A percentile compares a stretch with the other conserved stretches of the same genome.
Evolutionary conservation across 73 alveolate genomes (phyloP).

Genomic region (Uronychia binucleata): DNA sequence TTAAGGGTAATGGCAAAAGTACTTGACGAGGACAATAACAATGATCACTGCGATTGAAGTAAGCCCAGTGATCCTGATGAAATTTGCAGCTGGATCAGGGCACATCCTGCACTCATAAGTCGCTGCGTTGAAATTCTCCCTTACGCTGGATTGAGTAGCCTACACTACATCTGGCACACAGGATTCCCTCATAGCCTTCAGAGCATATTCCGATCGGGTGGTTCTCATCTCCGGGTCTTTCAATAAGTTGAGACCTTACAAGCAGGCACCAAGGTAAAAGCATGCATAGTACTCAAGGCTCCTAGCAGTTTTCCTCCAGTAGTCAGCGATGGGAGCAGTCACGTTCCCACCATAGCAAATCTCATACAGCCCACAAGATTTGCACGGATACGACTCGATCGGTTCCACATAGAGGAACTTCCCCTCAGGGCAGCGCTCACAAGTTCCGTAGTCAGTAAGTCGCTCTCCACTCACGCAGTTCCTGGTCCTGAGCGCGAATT

Average conservation of each 20-base stretch:
- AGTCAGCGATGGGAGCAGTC: slow-evolving; percentile 45
- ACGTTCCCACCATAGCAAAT: slow-evolving; percentile 39
- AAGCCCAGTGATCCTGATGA: slow-evolving; percentile 22
- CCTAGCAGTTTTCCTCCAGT: slow-evolving; percentile 26
- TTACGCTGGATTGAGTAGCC: slow-evolving; percentile 10
- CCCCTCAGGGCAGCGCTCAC: slow-evolving; percentile 14
- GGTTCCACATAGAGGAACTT: slow-evolving; percentile 6
- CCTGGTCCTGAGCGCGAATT: neutral
- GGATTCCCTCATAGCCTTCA: slow-evolving; percentile 41
- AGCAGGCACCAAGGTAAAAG: neutral
- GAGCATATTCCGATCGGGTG: slow-evolving; percentile 36
- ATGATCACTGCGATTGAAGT: slow-evolving; percentile 1
- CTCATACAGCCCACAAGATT: neutral
- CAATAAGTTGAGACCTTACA: neutral
- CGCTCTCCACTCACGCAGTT: slow-evolving; percentile 6
- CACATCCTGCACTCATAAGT: slow-evolving; percentile 35
- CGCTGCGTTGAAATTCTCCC: neutral
- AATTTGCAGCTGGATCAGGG: slow-evolving; percentile 25
- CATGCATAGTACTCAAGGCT: neutral
- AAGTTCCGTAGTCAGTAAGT: slow-evolving; percentile 12
- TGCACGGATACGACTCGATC: neutral
- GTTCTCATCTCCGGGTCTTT: neutral
- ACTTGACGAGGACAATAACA: neutral
- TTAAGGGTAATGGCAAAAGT: neutral
- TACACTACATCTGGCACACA: slow-evolving; percentile 32